phyloP scores from a whole-genome alignment of 768 basidiomycete genomes.

The Obba rivulosa region DNA sequence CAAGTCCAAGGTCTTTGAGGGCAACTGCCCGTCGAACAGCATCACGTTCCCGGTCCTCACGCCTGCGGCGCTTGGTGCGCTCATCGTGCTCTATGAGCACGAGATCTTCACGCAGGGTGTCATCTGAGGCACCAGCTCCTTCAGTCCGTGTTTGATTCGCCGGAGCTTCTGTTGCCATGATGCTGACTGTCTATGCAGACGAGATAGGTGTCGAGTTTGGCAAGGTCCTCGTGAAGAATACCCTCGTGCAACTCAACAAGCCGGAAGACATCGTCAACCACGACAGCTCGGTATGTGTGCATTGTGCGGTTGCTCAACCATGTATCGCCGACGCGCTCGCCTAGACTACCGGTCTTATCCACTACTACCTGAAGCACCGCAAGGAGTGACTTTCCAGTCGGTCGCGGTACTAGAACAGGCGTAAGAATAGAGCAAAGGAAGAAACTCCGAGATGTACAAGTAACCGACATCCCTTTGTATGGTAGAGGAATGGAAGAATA shows the following conservation, averaged over 20 bases:
- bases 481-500: too few relatives aligned
- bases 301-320: background rate
- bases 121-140: constrained; percentile 98
- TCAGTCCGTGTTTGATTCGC: constrained; percentile 46
- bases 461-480: background rate
- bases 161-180: background rate
- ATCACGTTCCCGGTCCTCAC: constrained; percentile 93
- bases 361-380: constrained; percentile 91
- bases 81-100: constrained; percentile 94
- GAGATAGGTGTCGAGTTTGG: constrained; percentile 99
- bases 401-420: background rate
- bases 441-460: background rate
- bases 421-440: background rate
- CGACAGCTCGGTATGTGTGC: constrained; percentile 64
- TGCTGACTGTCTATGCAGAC: constrained; percentile 39
- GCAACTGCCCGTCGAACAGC: constrained; percentile 94
- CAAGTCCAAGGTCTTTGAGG: constrained; percentile 98
- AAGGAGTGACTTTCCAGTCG: constrained; percentile 49
- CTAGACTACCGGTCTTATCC: constrained; percentile 92
- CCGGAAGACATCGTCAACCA: constrained; percentile 80
- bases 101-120: constrained; percentile 98
- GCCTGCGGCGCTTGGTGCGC: constrained; percentile 80
- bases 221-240: constrained; percentile 95
- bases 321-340: constrained; percentile 7
- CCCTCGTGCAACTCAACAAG: constrained; percentile 79